These are phyloP conservation scores for Noccaea bulbosa DNA, from an alignment of 345 rosid genomes.

Conservation along the genomic window DNA sequence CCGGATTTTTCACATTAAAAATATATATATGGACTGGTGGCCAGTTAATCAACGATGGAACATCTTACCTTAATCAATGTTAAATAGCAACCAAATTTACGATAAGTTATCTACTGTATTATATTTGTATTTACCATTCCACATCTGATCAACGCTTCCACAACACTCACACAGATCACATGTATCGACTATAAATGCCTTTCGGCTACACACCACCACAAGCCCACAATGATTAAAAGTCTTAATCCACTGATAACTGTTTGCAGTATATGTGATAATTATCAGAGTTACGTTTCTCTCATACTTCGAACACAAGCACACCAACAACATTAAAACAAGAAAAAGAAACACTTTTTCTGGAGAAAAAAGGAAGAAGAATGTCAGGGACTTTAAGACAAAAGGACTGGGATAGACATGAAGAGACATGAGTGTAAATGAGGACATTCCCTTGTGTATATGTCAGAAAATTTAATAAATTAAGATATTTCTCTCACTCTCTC, in stretches of 20 bases:
- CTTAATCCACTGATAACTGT: background rate
- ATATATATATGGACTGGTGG: background rate
- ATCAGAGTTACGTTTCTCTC: background rate
- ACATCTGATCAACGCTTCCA: background rate
- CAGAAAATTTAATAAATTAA: slow-evolving; percentile 32
- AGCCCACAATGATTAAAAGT: background rate
- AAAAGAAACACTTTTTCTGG: background rate
- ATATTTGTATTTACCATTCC: background rate
- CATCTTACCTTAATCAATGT: background rate
- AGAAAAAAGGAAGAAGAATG: slow-evolving; percentile 30
- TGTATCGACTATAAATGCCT: background rate
- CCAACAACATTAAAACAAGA: slow-evolving; percentile 13
- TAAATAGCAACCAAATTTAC: background rate
- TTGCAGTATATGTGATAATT: background rate
- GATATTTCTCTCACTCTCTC: slow-evolving; percentile 12
- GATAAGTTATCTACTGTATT: background rate
- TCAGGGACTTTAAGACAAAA: slow-evolving; percentile 37
- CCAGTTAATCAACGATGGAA: background rate
- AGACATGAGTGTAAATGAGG: slow-evolving; percentile 40
- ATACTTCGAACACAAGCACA: slow-evolving; percentile 9
- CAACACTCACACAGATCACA: background rate
- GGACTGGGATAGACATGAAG: slow-evolving; percentile 31
- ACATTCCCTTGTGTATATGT: slow-evolving; percentile 44
- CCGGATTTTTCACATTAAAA: background rate
- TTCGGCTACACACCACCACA: background rate